These are phyloP conservation scores for Boletus reticuloceps DNA, from an alignment of 768 basidiomycete genomes.

Conservation along the genomic window DNA sequence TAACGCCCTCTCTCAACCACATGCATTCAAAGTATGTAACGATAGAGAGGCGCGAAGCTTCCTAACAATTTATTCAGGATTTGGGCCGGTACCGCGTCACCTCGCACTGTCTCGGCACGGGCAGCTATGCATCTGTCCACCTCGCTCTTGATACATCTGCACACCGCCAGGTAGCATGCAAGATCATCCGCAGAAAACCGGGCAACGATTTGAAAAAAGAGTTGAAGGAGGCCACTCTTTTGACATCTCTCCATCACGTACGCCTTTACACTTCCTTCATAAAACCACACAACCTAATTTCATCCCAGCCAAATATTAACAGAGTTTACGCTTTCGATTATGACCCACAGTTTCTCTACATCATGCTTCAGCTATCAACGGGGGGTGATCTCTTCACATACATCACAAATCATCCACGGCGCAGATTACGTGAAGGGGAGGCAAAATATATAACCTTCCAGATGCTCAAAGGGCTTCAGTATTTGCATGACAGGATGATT, in stretches of 20 bases:
- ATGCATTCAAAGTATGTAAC: conserved; percentile 49
- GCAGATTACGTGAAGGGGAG: conserved; percentile 71
- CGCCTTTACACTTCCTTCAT: conserved; percentile 15
- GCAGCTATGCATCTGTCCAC: conserved; percentile 81
- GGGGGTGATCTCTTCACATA: conserved; percentile 89
- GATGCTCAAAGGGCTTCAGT: conserved; percentile 64
- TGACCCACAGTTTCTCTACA: conserved; percentile 65
- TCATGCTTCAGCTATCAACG: conserved; percentile 82
- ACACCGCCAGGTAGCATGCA: conserved; percentile 78
- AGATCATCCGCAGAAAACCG: conserved; percentile 69
- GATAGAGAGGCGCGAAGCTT: background rate
- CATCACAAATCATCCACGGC: conserved; percentile 59
- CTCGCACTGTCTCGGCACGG: conserved; percentile 75
- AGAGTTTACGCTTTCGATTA: conserved; percentile 69
- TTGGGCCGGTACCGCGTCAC: conserved; percentile 73
- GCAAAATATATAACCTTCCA: conserved; percentile 85
- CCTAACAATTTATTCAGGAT: conserved; percentile 35
- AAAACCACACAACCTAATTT: background rate
- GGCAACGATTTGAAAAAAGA: conserved; percentile 41
- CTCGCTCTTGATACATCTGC: conserved; percentile 65
- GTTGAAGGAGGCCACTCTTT: conserved; percentile 76
- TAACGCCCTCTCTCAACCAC: conserved; percentile 54
- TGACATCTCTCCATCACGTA: conserved; percentile 72
- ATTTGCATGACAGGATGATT: conserved; percentile 68
- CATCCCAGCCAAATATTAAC: conserved; percentile 73